Conservation (phyloP, 2,329 filamentous ascomycete species). For the Apiospora arundinis region DNA sequence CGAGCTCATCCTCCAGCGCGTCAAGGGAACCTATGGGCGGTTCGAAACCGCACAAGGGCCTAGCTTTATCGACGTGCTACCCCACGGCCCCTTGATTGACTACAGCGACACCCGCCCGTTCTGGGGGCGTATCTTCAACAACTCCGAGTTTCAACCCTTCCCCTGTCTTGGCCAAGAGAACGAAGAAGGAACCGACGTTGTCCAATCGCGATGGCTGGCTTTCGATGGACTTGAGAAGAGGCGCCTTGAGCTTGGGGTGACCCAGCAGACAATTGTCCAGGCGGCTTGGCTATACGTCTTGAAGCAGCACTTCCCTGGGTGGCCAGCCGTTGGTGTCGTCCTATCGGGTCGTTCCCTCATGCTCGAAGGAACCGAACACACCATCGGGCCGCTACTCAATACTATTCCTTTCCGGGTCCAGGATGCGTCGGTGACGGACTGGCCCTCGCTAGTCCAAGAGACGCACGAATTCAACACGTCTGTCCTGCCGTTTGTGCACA, state of each 20-base stretch:
- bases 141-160: conserved; percentile 36
- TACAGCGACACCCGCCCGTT: conserved; percentile 58
- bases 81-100: conserved; percentile 69
- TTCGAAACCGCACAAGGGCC: conserved; percentile 45
- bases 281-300: conserved; percentile 74
- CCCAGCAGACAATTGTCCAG: conserved; percentile 80
- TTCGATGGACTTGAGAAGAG: conserved; percentile 55
- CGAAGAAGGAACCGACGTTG: conserved; percentile 28
- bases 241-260: conserved; percentile 69
- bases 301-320: conserved; percentile 52
- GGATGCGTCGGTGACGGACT: conserved; percentile 53
- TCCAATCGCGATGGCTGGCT: conserved; percentile 39
- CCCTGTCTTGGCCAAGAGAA: conserved; percentile 31
- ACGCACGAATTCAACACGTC: conserved; percentile 76
- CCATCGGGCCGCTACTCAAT: conserved; percentile 88
- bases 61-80: conserved; percentile 70
- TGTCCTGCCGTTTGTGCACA: conserved; percentile 77
- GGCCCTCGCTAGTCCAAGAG: conserved; percentile 63
- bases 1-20: conserved; percentile 65
- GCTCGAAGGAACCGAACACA: conserved; percentile 66
- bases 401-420: conserved; percentile 75
- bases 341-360: conserved; percentile 79
- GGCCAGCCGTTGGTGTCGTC: conserved; percentile 72
- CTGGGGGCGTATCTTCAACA: conserved; percentile 67
- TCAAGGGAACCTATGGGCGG: conserved; percentile 59